phyloP scores from a whole-genome alignment of 306 rosid genomes.

The Prunus mira region DNA sequence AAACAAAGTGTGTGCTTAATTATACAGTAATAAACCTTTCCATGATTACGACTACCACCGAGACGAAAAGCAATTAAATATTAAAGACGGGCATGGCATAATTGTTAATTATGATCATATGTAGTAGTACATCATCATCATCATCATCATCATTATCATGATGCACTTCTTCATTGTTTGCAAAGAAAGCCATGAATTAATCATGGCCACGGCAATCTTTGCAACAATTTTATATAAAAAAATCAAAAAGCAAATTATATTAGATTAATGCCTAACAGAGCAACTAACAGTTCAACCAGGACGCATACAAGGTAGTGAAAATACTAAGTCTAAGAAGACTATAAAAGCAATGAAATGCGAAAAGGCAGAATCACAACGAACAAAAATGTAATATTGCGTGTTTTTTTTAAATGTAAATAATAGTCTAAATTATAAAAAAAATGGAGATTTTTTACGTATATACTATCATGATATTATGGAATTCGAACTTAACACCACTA shows the following conservation, averaged over 20 bases:
- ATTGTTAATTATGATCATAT: background rate
- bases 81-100: background rate
- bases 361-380: too few relatives aligned
- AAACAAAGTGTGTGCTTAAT: background rate
- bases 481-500: too few relatives aligned
- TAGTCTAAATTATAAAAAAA: too few relatives aligned
- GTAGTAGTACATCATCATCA: background rate
- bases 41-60: background rate
- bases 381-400: too few relatives aligned
- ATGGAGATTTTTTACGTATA: rapidly evolving
- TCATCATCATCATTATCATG: background rate
- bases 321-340: too few relatives aligned
- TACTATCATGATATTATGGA: rapidly evolving
- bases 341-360: too few relatives aligned
- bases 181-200: background rate
- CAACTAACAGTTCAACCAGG: too few relatives aligned
- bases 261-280: too few relatives aligned
- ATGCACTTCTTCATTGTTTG: background rate
- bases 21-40: background rate
- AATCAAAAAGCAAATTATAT: too few relatives aligned
- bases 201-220: background rate
- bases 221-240: background rate
- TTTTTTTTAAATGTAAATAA: too few relatives aligned
- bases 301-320: too few relatives aligned
- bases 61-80: background rate